Base-by-base conservation (phyloP, 805 yeast species). In the Yarrowia hollandica region DNA sequence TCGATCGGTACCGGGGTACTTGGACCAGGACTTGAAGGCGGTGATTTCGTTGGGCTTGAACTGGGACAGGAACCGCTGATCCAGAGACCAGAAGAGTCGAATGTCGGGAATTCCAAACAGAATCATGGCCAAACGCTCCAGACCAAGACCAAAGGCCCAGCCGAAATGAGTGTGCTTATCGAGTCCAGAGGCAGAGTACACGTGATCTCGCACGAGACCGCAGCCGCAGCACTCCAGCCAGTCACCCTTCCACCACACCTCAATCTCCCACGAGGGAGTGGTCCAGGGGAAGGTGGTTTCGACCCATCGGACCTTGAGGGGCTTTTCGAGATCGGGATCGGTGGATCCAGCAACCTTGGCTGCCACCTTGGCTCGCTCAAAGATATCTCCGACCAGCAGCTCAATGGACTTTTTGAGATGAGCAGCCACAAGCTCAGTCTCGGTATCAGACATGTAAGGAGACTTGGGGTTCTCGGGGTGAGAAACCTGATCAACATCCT, bases 271-370 rank as follows among this genome's bases (percentile, higher is more conserved):
- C 39, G 96, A 88, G 3, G 99, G 99, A 1, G 96, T 83, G 2
- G 99, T 94, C 97, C 98, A 94, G 3, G 99, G 99, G 75, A 94
- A 94, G 67, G 84, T 89, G 0, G 94, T 96, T 67, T 89, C 95
- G 30, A 90, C 86, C 99, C 99, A 94, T 65, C 98, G 79, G 16
- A 91, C 88, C 68, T 82, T 85, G 62, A 94, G 77, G 6, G 96
- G 96, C 65, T 84, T 86, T 61, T 82, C 79, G 63, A 84, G 71
- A 64, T 83, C 85, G 5, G 79, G 82, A 59, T 80, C 83, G 1
- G 76, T 72, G 1, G 82, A 76, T 0, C 90, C 90, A 0, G 86
- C 83, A 18, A 75, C 65, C 60, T 78, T 75, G 5, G 89, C 87
- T 1, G 86, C 79, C 54, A 75, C 77, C 59, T 80, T 79, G 14